Conservation (phyloP, 2,329 filamentous ascomycete species). For the Myriangium duriaei region DNA sequence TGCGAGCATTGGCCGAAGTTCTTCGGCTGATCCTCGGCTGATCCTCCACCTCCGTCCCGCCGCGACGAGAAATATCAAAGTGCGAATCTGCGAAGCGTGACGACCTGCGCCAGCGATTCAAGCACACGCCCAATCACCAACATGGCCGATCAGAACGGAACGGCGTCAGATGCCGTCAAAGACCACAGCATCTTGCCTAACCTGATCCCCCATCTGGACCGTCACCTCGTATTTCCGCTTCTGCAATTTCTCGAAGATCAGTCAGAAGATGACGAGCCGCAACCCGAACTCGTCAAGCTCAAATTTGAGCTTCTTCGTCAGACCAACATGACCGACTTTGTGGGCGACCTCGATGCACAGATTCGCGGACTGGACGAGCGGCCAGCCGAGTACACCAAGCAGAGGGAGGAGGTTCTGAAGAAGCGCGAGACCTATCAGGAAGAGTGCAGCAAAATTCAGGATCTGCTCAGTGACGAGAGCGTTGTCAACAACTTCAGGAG, state of each 20-base stretch:
- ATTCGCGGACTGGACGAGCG: slow-evolving; percentile 67
- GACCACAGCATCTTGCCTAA: slow-evolving; percentile 75
- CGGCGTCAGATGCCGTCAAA: slow-evolving; percentile 45
- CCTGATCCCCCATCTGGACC: slow-evolving; percentile 82
- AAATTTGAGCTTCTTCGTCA: slow-evolving; percentile 92
- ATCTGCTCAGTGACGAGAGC: slow-evolving; percentile 74
- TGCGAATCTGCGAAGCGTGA: slow-evolving; percentile 4
- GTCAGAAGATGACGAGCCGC: slow-evolving; percentile 66
- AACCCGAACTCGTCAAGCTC: slow-evolving; percentile 59
- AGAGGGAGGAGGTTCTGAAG: slow-evolving; percentile 77
- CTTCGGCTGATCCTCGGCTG: slow-evolving; percentile 7
- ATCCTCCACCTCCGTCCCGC: background rate
- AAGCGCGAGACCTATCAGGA: slow-evolving; percentile 74
- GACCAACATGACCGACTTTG: slow-evolving; percentile 98
- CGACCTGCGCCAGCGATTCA: slow-evolving; percentile 10
- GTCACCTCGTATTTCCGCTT: slow-evolving; percentile 91
- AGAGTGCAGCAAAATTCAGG: slow-evolving; percentile 77
- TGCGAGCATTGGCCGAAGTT: background rate
- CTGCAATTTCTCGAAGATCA: slow-evolving; percentile 81
- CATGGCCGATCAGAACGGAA: slow-evolving; percentile 28
- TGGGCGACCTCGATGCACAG: slow-evolving; percentile 81
- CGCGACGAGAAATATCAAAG: slow-evolving; percentile 9
- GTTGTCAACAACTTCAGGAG: slow-evolving; percentile 83
- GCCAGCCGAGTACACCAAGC: slow-evolving; percentile 75
- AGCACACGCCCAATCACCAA: slow-evolving; percentile 13